Conservation (phyloP, 2,329 filamentous ascomycete species). For the Ceratocystis colombiana region DNA sequence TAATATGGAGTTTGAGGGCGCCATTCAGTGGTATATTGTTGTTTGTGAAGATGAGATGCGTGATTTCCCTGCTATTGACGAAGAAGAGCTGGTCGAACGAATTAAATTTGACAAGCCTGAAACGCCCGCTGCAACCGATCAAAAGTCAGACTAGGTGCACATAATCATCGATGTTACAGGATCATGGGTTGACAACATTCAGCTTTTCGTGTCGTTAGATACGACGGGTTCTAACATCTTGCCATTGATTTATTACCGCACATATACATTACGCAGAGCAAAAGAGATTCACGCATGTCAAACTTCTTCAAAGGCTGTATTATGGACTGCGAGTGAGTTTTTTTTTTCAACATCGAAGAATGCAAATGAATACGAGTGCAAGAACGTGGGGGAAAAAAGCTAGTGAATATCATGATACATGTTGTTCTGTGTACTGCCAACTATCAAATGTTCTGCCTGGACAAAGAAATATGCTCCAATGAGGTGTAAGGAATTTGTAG, state of each 20-base stretch:
- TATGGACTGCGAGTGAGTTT: background rate
- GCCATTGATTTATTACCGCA: background rate
- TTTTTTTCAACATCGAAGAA: slow-evolving; percentile 6
- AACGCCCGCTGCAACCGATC: background rate
- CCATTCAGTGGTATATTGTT: slow-evolving; percentile 54
- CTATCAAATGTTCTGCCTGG: slow-evolving; percentile 17
- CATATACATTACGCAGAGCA: background rate
- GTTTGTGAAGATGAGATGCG: slow-evolving; percentile 53
- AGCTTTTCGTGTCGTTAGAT: too few relatives aligned
- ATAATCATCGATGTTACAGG: background rate
- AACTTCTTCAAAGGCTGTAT: slow-evolving; percentile 11
- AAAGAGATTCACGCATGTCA: background rate
- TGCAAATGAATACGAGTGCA: slow-evolving; percentile 8
- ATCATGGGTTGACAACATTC: too few relatives aligned
- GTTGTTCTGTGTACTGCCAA: slow-evolving; percentile 23
- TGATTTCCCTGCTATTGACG: slow-evolving; percentile 36
- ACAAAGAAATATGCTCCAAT: slow-evolving; percentile 12
- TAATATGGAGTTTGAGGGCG: slow-evolving; percentile 45
- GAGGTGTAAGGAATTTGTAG: slow-evolving; percentile 6
- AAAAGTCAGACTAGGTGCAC: background rate
- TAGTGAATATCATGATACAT: slow-evolving; percentile 18
- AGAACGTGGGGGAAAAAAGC: slow-evolving; percentile 13
- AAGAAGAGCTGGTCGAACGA: slow-evolving; percentile 31
- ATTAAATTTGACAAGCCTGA: slow-evolving; percentile 27
- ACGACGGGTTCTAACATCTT: background rate